Evolutionary conservation across 108 stramenopile species (phyloP), one percentile per base, ranked within the genome.

Genomic region (Bacterosira constricta): DNA sequence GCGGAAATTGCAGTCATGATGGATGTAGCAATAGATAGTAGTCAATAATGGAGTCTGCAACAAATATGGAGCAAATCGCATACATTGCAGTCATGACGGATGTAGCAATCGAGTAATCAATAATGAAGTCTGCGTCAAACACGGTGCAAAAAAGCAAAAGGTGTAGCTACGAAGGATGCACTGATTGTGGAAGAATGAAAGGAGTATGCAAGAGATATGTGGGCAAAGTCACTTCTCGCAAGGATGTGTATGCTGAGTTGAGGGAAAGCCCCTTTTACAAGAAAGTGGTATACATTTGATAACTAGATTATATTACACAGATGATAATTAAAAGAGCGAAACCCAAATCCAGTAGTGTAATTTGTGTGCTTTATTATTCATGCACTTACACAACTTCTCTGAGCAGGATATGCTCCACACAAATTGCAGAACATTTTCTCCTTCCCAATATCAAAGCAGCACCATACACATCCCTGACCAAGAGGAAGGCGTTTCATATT

Each of bases 391-490:
- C 59, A 41, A 12, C 27, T 57, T 36, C 75, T 36, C 30, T 66
- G 83, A 21, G 79, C 75, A 21, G 83, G 83, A 72, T 81, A 77
- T 0, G 62, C 55, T 15, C 80, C 79, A 41, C 83, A 77, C 49
- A 84, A 57, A 31, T 81, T 52, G 45, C 83, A 84, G 51, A 81
- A 84, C 67, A 63, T 73, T 29, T 70, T 75, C n/a, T 80, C 75
- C 1, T 21, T 25, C 21, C 78, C 73, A 41, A 77, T 56, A 35
- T 84, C 83, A 65, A 84, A 84, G 62, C 75, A 77, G 35, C 79
- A 84, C 20, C 64, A 75, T n/a, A 77, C 69, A 59, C 79, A 84
- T 9, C 79, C 79, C 38, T 81, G 59, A 32, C 58, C 64, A 1
- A 77, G 27, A 11, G 65, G 38, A 10, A 77, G 52, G 1, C 79